Base-by-base conservation (phyloP, 345 rosid genomes). In the Hevea brasiliensis region DNA sequence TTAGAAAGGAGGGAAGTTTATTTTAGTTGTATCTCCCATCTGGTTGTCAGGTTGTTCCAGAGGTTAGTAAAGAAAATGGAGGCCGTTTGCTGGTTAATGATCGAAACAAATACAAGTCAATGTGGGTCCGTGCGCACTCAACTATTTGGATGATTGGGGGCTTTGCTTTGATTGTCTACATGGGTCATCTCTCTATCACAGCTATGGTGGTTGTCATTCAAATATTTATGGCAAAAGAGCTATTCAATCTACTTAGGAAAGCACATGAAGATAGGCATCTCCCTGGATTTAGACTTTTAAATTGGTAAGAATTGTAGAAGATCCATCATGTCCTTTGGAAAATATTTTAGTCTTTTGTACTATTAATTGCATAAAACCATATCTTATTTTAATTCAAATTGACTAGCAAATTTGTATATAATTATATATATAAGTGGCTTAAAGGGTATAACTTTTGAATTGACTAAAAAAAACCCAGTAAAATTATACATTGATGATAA, bases 171-270 rank as follows among this genome's bases (percentile, higher is more conserved):
- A 66, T 92, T 70, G 95, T 94, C 80, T 92, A 89, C 87, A 84
- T 92, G 97, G 98, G 98, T 3, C 98, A 94, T 87, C 97, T 92
- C 55, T 94, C 86, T 76, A 92, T 94, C 69, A 86, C 94, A n/a
- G 97, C 97, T 54, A 92, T 94, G 98, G 91, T 94, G 27, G 91
- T 94, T 68, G 97, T 94, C 55, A 92, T 94, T 73, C 97, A 94
- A 84, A 89, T 94, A 55, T 90, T 72, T 77, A 94, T 94, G 98
- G 97, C 97, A 54, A 90, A 80, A 81, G 98, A 92, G 82, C 84
- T 94, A 40, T 92, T 94, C 82, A 92, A 85, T 85, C 73, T 94
- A 37, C 84, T 94, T 18, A 88, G 97, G 89, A 89, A 84, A 87
- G 85, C 91, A 9, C 92, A 88, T 60, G 98, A 94, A 77, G 98